These are phyloP conservation scores for Geranium incanum DNA, from an alignment of 441 rosid genomes.

Conservation along the genomic window DNA sequence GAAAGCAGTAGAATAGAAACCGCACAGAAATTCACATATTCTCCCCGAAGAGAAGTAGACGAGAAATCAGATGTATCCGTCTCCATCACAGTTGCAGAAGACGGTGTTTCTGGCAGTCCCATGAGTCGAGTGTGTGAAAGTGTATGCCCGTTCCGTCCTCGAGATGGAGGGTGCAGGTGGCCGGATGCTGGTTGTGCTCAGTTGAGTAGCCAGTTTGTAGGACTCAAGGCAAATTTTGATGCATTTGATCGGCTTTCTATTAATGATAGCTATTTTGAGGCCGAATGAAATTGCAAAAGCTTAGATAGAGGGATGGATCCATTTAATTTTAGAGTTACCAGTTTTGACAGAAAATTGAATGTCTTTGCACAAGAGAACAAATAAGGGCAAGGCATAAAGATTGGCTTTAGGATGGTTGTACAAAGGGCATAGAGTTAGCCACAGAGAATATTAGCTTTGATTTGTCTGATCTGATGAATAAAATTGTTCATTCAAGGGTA, in stretches of 20 bases:
- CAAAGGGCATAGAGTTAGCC: slow-evolving; percentile 26
- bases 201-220: slow-evolving; percentile 73
- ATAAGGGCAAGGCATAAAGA: not conserved
- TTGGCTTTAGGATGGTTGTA: slow-evolving; percentile 21
- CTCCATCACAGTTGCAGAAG: slow-evolving; percentile 52
- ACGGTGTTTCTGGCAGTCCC: slow-evolving; percentile 40
- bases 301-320: no score
- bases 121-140: slow-evolving; percentile 50
- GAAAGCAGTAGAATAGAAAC: slow-evolving; percentile 33
- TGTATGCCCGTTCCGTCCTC: slow-evolving; percentile 64
- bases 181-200: slow-evolving; percentile 88
- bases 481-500: not conserved
- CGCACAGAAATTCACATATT: slow-evolving; percentile 22
- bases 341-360: not conserved
- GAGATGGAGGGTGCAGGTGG: slow-evolving; percentile 83
- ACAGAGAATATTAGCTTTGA: slow-evolving; percentile 19
- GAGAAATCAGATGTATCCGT: slow-evolving; percentile 69
- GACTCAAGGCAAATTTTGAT: slow-evolving; percentile 78
- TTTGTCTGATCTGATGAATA: not conserved
- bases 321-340: not conserved
- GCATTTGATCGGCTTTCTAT: slow-evolving; percentile 80
- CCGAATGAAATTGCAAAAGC: slow-evolving; percentile 32
- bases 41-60: slow-evolving; percentile 34
- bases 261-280: slow-evolving; percentile 59
- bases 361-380: slow-evolving; percentile 1